Percentiles rank a stretch among this genome's conserved stretches.
Conservation (phyloP, 441 rosid genomes). For the Populus tomentosa region DNA sequence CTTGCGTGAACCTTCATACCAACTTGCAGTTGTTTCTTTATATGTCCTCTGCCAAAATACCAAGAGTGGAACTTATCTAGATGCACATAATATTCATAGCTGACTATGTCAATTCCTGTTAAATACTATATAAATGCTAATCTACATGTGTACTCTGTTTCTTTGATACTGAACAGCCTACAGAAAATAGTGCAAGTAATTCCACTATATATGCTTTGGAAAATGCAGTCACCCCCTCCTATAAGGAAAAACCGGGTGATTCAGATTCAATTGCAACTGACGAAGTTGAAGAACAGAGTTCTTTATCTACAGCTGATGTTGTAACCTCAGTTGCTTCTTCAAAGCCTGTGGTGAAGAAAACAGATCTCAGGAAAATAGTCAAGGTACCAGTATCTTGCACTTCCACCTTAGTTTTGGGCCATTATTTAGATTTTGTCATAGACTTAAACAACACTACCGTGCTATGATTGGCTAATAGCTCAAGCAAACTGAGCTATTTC, state of each 20-base stretch:
- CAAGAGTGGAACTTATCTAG: not conserved
- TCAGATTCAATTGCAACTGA: constrained; percentile 23
- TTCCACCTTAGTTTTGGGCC: not conserved
- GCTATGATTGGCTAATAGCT: not conserved
- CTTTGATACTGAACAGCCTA: constrained; percentile 29
- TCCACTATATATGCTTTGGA: constrained; percentile 18
- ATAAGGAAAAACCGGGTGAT: constrained; percentile 15
- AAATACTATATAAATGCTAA: not conserved
- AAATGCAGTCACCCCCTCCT: constrained; percentile 12
- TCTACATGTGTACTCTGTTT: constrained; percentile 15
- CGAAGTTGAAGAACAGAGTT: constrained; percentile 35
- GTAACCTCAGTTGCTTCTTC: constrained; percentile 27
- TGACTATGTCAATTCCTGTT: not conserved
- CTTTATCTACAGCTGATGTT: constrained; percentile 25
- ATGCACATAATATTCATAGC: not conserved
- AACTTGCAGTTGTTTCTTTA: not conserved
- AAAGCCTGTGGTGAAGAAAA: constrained; percentile 21
- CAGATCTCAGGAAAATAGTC: constrained; percentile 19
- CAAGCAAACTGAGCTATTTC: not conserved
- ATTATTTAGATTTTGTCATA: not conserved
- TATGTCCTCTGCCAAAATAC: not conserved
- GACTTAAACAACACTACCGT: not conserved
- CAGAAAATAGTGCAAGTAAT: constrained; percentile 23
- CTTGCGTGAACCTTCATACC: not conserved
- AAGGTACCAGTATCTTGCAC: constrained; percentile 27